Evolutionary conservation across 306 rosid species (phyloP), one percentile per base, ranked within the genome.

Genomic region (Cajanus cajan): DNA sequence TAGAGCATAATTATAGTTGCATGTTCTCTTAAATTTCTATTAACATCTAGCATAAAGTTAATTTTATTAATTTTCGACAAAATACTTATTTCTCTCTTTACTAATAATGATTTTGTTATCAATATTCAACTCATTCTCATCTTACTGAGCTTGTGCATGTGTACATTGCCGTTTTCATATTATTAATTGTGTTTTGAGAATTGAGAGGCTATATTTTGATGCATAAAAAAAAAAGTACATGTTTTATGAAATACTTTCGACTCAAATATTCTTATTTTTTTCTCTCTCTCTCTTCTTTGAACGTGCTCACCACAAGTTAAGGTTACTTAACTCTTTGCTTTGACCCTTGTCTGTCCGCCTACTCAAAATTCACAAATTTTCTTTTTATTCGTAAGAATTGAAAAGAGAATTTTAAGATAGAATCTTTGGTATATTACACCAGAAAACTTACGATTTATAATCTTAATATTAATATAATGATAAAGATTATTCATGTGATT

Each of bases 71-170:
- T 40, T 39, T 62, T 25, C 45, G 25, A 36, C 25, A 39, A 25
- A 45, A 21, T 45, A 48, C 3, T 25, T 24, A 31, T 40, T 72
- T 50, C 47, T 37, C n/a, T 48, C n/a, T 24, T 79, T 37, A 62
- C 14, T n/a, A 50, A 48, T 39, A 63, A 52, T 33, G 48, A 22
- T 47, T 63, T 63, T 63, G 62, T 51, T 25, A 67, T 67, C 39
- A 66, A 73, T 28, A 28, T 80, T 61, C 74, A 55, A 81, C 45
- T 51, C 22, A 44, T 73, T 39, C 25, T 63, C 31, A 19, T 67
- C 72, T 22, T 40, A 11, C 70, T 40, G 52, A 40, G 34, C 9
- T 65, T 39, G 50, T 8, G 31, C 65, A 14, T 43, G 21, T 43
- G 37, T 22, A 15, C 72, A 39, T 7, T 6, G 36, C 21, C 19